Evolutionary conservation across 805 yeast species (phyloP).

Genomic region (Jamesozyma hellenica): DNA sequence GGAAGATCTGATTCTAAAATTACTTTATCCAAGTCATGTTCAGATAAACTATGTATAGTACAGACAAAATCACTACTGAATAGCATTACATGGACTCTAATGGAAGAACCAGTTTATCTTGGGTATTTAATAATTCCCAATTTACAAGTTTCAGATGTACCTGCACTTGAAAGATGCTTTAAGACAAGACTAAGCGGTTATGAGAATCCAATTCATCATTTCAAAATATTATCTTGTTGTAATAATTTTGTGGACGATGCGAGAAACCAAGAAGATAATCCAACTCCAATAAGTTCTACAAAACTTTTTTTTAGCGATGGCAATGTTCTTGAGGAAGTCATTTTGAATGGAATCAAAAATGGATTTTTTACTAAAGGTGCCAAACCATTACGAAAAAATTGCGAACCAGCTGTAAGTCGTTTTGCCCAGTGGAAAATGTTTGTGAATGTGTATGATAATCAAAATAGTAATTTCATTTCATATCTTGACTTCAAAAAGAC

Average conservation of each 20-base stretch:
- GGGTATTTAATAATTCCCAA: constrained; percentile 42
- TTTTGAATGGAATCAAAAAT: constrained; percentile 51
- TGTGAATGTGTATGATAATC: constrained; percentile 2
- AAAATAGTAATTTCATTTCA: not conserved
- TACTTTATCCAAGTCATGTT: constrained; percentile 75
- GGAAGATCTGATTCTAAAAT: constrained; percentile 73
- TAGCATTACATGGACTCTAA: constrained; percentile 34
- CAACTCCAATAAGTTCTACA: constrained; percentile 16
- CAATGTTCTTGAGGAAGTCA: constrained; percentile 21
- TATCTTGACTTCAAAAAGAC: constrained; percentile 29
- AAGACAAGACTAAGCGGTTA: constrained; percentile 2
- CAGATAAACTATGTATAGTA: constrained; percentile 65
- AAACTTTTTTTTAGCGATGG: constrained; percentile 7
- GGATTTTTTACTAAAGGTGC: constrained; percentile 41
- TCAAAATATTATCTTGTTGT: constrained; percentile 4
- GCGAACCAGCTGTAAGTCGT: constrained; percentile 25
- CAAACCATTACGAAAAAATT: constrained; percentile 35
- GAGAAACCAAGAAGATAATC: constrained; percentile 6
- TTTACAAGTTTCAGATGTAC: not conserved
- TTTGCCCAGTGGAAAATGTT: constrained; percentile 20
- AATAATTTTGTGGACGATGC: constrained; percentile 15
- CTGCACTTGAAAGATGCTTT: constrained; percentile 12
- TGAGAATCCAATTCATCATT: not conserved
- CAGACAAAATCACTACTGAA: constrained; percentile 51
- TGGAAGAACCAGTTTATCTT: constrained; percentile 26